Evolutionary conservation across 306 rosid species (phyloP).

Genomic region (Sechiopsis laciniata): DNA sequence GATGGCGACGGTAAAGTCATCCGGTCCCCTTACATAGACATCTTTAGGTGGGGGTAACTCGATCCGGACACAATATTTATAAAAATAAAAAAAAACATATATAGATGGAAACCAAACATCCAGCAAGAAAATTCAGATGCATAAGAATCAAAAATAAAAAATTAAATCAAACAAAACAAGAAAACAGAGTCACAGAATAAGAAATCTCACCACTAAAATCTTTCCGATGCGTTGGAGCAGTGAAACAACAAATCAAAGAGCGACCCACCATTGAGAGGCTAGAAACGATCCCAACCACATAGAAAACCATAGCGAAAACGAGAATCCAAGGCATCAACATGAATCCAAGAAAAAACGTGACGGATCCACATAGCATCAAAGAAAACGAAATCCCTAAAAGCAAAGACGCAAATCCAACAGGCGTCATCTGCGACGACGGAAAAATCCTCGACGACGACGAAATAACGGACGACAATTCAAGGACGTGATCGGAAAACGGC

Average conservation of each 20-base stretch:
- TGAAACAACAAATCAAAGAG: conserved; percentile 53
- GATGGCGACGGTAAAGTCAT: too few species aligned
- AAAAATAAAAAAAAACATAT: too few species aligned
- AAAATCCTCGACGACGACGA: not conserved
- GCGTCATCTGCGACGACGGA: conserved; percentile 17
- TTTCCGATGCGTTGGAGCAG: conserved; percentile 46
- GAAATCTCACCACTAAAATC: conserved; percentile 51
- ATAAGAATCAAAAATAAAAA: not conserved
- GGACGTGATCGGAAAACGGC: not conserved
- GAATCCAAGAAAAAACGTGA: conserved; percentile 82
- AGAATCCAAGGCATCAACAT: conserved; percentile 90
- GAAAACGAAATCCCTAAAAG: conserved; percentile 73
- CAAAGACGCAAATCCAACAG: conserved; percentile 63
- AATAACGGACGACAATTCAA: not conserved
- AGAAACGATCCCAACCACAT: conserved; percentile 65
- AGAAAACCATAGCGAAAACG: conserved; percentile 62
- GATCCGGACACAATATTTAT: too few species aligned
- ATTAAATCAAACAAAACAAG: not conserved
- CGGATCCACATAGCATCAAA: conserved; percentile 88
- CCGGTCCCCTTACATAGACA: too few species aligned
- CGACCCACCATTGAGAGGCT: conserved; percentile 58
- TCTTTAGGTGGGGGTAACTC: too few species aligned
- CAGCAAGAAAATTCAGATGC: not conserved
- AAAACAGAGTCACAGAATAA: not conserved
- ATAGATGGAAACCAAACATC: not conserved